Evolutionary conservation across 352 stramenopile species (phyloP), one percentile per base, ranked within the genome.

Genomic region (Phytopythium sindhum): DNA sequence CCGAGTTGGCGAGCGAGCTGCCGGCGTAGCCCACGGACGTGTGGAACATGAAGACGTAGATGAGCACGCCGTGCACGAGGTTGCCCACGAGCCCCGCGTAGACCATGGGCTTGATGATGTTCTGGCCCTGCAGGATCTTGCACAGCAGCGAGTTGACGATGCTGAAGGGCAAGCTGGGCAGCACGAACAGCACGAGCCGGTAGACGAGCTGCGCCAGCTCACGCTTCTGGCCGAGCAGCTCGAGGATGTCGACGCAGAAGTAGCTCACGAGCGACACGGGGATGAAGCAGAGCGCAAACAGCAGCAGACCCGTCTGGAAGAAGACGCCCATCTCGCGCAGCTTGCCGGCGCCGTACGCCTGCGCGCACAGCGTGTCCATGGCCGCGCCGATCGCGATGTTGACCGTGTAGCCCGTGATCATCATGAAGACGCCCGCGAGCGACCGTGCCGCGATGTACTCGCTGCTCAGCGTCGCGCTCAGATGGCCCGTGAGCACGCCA

Each of bases 41-140:
- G 65, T 80, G 87, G 72, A 93, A 91, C 70, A 97, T 93, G 66
- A 97, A 78, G 48, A 91, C 72, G 72, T 95, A 97, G 29, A 93
- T 90, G 19, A 93, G 63, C 24, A 81, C 70, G 23, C 75, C 70
- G 66, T 96, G 90, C 29, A 96, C 81, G 41, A 97, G 45, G 57
- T 91, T 94, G 64, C 74, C 77, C n/a, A 88, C 58, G 41, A 96
- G 68, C 5, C 85, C 86, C 14, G 82, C 77, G 52, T 89, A 82
- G 19, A 97, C 75, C 67, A 97, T 91, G 21, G 90, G 89, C 52
- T 77, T 75, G 23, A 93, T 85, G 42, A 94, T 86, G 66, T 92
- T 96, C 61, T 95, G 81, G 21, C 87, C 84, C 67, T 97, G 88
- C 19, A 92, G 72, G 47, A 96, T 78, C 41, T 60, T 95, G 64